Base-by-base conservation (phyloP, 345 rosid genomes). In the Rubroshorea leprosula region DNA sequence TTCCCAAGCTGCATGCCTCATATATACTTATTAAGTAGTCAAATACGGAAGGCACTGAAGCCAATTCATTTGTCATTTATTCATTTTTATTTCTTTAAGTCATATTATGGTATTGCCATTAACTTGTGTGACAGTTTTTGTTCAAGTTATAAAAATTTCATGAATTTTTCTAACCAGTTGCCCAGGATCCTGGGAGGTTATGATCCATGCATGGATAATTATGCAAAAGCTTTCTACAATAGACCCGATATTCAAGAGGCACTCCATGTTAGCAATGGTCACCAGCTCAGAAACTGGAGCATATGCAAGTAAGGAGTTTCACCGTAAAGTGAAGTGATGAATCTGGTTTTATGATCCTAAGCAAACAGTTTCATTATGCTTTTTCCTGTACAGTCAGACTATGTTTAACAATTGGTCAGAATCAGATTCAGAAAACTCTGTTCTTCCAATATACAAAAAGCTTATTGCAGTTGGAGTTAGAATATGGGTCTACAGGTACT, bases 401-500 rank as follows among this genome's bases (percentile, higher is more conserved):
- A 74, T 93, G 52, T 89, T 70, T 49, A 7, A 72, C 0, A 51
- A 57, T 15, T 93, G 99, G 99, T 8, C 69, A 23, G n/a, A n/a
- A n/a, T n/a, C n/a, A n/a, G 74, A 78, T 57, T 69, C 80, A 22
- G 73, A 47, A 55, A 72, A 72, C 7, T 78, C 99, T 0, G 89
- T 92, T 60, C 80, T 92, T 72, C 96, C 94, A 21, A 83, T 89
- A 22, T 93, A 87, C 74, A 79, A 67, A 71, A 89, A 89, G 69
- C 91, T 89, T 11, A 87, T 93, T 4, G 76, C 73, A 1, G 91
- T 85, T 5, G 90, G 96, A 49, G 60, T 83, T 49, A 77, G 83
- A 70, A 78, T 89, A 48, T 93, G 99, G 97, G 82, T 93, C 57
- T 93, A 93, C 78, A 92, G 98, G 98, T 89, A 63, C 51, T 57